Base-by-base conservation (phyloP, 2,329 filamentous ascomycete genomes). In the Penicillium hordei region DNA sequence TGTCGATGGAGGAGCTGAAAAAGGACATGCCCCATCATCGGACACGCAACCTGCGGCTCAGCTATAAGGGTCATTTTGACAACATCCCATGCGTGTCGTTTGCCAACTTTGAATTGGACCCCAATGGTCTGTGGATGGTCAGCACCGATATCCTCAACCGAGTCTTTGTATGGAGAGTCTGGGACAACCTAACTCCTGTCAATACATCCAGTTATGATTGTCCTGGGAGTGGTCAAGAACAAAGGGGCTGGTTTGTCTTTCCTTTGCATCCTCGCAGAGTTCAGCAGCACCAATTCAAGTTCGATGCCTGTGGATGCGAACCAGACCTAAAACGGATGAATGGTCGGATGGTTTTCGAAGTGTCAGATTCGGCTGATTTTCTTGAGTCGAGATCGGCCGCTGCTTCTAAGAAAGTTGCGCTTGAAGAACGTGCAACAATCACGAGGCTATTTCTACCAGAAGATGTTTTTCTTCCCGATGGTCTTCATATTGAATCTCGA, bases 61-160 rank as follows among this genome's bases (percentile, higher is more conserved):
- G 69, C 15, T 76, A 80, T 39, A 66, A 59, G 10, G 77, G 76
- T 4, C 79, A 81, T 64, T 66, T 65, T 23, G 66, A 72, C 9
- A 87, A 88, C 62, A 83, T 87, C 19, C 85, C 85, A 1, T 77
- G 76, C 45, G 76, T 88, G 21, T 76, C 79, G 0, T 87, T 88
- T 66, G 78, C 84, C 59, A 86, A 86, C 60, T 84, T 77, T 38
- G 79, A 80, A 17, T 73, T 82, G 40, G 84, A 86, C 62, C 76
- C 79, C 0, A 73, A 79, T 27, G 84, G 82, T 5, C 74, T 76
- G 52, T 86, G 82, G 81, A 78, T 88, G 52, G 68, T 84, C 29
- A 84, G 82, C 53, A 83, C 81, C 12, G 82, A 84, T 60, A 85
- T 88, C 45, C 68, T 76, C 36, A 83, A 83, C 27, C 70, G 72